A percentile compares a stretch with the other conserved stretches of the same genome.
Conservation (phyloP, 75 land plant genomes). For the Cryptomeria japonica region DNA sequence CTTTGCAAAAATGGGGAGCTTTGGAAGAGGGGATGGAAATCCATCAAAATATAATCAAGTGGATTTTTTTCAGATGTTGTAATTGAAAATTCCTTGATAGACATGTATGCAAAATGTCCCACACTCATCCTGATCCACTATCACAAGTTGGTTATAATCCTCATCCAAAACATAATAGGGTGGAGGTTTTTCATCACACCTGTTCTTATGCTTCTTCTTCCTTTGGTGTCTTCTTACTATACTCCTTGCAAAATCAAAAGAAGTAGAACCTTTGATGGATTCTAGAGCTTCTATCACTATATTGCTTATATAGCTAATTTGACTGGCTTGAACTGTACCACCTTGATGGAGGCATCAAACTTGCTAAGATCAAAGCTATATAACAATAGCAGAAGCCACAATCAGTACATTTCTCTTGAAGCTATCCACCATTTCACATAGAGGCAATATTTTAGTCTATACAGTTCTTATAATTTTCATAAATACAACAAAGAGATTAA, state of each 20-base stretch:
- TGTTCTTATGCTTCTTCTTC: neutral
- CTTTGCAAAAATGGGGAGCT: too few relatives aligned
- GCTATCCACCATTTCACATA: neutral
- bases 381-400: neutral
- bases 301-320: neutral
- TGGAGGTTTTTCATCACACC: neutral
- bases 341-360: neutral
- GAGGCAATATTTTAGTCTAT: neutral
- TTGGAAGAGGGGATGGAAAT: too few relatives aligned
- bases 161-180: neutral
- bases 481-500: neutral
- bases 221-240: neutral
- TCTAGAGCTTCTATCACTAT: neutral
- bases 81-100: too few relatives aligned
- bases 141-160: slow-evolving; percentile 16
- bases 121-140: slow-evolving; percentile 47
- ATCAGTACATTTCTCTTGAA: neutral
- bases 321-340: neutral
- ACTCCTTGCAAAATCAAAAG: neutral
- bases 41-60: too few relatives aligned
- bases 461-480: neutral
- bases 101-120: too few relatives aligned
- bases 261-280: neutral
- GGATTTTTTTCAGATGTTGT: too few relatives aligned
- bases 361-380: neutral